These are phyloP conservation scores for Hymenoscyphus repandus DNA, from an alignment of 2,329 filamentous ascomycete species.

Conservation along the genomic window DNA sequence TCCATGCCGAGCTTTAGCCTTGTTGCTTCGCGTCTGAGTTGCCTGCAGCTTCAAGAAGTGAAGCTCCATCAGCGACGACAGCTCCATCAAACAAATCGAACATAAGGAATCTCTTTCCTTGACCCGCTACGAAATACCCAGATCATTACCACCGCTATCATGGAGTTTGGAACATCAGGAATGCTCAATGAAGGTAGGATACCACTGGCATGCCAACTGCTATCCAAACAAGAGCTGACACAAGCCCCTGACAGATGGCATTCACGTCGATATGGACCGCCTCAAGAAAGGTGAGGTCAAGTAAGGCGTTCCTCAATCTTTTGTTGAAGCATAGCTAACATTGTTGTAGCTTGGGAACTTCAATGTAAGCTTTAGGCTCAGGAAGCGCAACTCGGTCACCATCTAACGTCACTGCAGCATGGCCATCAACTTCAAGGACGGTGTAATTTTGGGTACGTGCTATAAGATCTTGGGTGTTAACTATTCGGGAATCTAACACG, in stretches of 20 bases:
- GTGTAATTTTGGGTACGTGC: conserved; percentile 76
- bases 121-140: neutral
- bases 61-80: conserved; percentile 16
- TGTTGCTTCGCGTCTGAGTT: conserved; percentile 20
- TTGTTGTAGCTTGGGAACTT: conserved; percentile 75
- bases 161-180: conserved; percentile 61
- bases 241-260: conserved; percentile 67
- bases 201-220: conserved; percentile 3
- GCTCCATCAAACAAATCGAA: conserved; percentile 13
- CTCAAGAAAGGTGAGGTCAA: conserved; percentile 99
- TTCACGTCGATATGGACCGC: conserved; percentile 98
- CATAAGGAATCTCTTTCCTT: neutral
- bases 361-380: conserved; percentile 62
- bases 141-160: conserved; percentile 31
- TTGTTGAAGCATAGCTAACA: conserved; percentile 12
- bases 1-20: conserved; percentile 7
- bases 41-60: conserved; percentile 17
- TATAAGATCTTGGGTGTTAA: neutral
- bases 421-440: conserved; percentile 98
- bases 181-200: conserved; percentile 56
- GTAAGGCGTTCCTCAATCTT: conserved; percentile 48
- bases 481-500: conserved; percentile 10
- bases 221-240: conserved; percentile 24
- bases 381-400: conserved; percentile 16
- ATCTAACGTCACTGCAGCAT: conserved; percentile 56